Evolutionary conservation across 2,329 filamentous ascomycete species (phyloP), one percentile per base, ranked within the genome.

Genomic region (Paraconiothyrium sp.): DNA sequence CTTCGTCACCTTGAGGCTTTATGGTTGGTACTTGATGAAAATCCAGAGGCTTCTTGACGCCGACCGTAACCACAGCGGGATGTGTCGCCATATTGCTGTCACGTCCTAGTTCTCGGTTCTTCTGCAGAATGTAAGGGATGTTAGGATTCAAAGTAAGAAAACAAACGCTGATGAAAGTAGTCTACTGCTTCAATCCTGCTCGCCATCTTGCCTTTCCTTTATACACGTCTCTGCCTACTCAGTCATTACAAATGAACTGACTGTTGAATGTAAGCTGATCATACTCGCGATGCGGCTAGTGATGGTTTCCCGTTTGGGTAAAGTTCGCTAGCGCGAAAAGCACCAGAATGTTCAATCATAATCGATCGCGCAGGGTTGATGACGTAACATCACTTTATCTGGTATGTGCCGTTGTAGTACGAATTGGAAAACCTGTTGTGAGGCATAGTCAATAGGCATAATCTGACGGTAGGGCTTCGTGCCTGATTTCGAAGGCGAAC

Each of bases 1-100:
- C 82, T 72, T 90, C 84, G 39, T 83, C 80, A 11, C 52, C 65
- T 14, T 46, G 60, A 0, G 78, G 78, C 14, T 61, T 58, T 4
- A 74, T 58, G 7, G 79, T 81, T 1, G 78, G 74, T 3, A 81
- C 73, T 55, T 77, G 65, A 9, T 72, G 73, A 24, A 80, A 61
- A 1, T 64, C 69, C 5, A 83, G 75, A 16, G 76, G 76, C 3
- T 70, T 71, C 43, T 79, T 77, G 48, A 76, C 34, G 3, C 69
- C 75, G 10, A 79, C 69, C n/a, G 79, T 82, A 16, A 78, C 81
- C 4, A 83, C 71, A 14, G 80, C 81, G 4, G 65, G 49, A 61
- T 83, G 81, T 16, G 76, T 80, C 11, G 69, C 49, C 70, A 74
- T 74, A 16, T 24, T 64, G 59, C 8, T 48, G 46, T 54, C 35